Percentiles rank a stretch among this genome's conserved stretches.
phyloP scores from a whole-genome alignment of 345 rosid species.

The Rhodomyrtus tomentosa region DNA sequence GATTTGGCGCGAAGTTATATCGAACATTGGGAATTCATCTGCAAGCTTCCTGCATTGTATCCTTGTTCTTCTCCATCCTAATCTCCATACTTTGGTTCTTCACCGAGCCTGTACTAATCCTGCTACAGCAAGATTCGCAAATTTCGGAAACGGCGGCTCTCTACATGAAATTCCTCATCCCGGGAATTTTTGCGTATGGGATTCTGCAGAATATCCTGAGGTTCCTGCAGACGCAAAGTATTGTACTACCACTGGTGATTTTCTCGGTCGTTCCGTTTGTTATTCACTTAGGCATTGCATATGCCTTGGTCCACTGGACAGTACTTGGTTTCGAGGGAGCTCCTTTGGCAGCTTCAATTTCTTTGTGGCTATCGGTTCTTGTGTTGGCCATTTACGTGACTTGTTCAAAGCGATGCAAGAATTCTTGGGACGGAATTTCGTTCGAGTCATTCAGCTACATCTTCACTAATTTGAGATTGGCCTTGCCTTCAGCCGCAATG shows the following conservation, averaged over 20 bases:
- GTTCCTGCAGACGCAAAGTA: constrained; percentile 70
- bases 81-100: constrained; percentile 51
- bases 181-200: constrained; percentile 51
- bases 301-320: constrained; percentile 28
- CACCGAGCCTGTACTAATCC: constrained; percentile 33
- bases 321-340: constrained; percentile 55
- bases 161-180: constrained; percentile 51
- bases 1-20: constrained; percentile 58
- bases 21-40: constrained; percentile 55
- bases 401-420: constrained; percentile 20
- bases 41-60: constrained; percentile 65
- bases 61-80: constrained; percentile 31
- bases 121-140: constrained; percentile 46
- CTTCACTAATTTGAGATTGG: constrained; percentile 25
- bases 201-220: constrained; percentile 58
- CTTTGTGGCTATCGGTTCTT: constrained; percentile 49
- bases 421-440: constrained; percentile 57
- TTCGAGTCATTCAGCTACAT: constrained; percentile 22
- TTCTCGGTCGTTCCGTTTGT: constrained; percentile 31
- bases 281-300: constrained; percentile 34
- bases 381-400: constrained; percentile 31
- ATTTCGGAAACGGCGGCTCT: constrained; percentile 46
- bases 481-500: constrained; percentile 73
- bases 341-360: constrained; percentile 55
- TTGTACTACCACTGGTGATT: constrained; percentile 30